phyloP scores from a whole-genome alignment of 331 rosid genomes.

The Acacia pycnantha region DNA sequence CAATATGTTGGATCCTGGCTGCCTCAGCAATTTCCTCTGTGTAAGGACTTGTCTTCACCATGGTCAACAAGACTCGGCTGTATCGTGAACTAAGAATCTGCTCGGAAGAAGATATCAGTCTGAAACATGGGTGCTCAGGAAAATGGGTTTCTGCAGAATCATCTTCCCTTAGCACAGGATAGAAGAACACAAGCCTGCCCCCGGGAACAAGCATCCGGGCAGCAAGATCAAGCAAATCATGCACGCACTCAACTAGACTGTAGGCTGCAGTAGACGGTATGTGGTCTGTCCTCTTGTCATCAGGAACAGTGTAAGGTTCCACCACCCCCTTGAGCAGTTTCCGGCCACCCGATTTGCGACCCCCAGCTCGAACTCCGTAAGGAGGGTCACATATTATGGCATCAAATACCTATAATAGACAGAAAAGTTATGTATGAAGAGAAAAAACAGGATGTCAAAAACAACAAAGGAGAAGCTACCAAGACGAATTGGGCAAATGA shows the following conservation, averaged over 20 bases:
- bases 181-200: slow-evolving; percentile 93
- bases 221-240: slow-evolving; percentile 89
- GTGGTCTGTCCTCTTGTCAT: slow-evolving; percentile 84
- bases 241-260: slow-evolving; percentile 87
- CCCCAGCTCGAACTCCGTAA: slow-evolving; percentile 98
- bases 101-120: slow-evolving; percentile 63
- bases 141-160: slow-evolving; percentile 49
- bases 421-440: slow-evolving; percentile 6
- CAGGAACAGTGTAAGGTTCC: slow-evolving; percentile 78
- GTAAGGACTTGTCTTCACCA: slow-evolving; percentile 75
- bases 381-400: slow-evolving; percentile 98
- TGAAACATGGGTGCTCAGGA: slow-evolving; percentile 82
- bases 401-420: slow-evolving; percentile 58
- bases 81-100: slow-evolving; percentile 92
- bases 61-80: slow-evolving; percentile 79
- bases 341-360: slow-evolving; percentile 96
- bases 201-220: slow-evolving; percentile 76
- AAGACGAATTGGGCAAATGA: neutral
- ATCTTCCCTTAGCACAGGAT: slow-evolving; percentile 86
- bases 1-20: slow-evolving; percentile 62
- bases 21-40: slow-evolving; percentile 72
- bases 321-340: slow-evolving; percentile 81
- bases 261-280: slow-evolving; percentile 96
- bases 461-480: neutral
- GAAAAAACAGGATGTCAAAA: neutral